A percentile compares a stretch with the other conserved stretches of the same genome.
Evolutionary conservation across 768 basidiomycete species (phyloP).

Genomic region (Auriculariales sp.): DNA sequence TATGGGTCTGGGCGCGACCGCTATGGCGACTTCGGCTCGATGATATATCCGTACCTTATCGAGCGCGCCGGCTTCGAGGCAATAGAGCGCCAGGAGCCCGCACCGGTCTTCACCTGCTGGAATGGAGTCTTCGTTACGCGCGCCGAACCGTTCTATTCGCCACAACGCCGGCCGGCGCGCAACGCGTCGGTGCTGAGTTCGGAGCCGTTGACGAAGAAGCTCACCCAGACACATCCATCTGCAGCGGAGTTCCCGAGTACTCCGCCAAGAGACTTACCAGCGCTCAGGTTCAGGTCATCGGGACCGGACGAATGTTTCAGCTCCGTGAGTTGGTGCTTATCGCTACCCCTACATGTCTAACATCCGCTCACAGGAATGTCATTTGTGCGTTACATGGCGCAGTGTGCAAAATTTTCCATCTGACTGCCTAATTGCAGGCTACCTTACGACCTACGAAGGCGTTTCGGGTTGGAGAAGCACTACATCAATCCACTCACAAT

Average conservation of each 20-base stretch:
- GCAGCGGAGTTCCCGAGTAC: neutral
- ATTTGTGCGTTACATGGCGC: too few species aligned
- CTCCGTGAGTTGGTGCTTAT: too few species aligned
- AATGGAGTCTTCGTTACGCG: conserved; percentile 28
- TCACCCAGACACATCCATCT: neutral
- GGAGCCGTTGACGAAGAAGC: neutral
- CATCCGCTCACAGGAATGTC: too few species aligned
- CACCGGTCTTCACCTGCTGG: conserved; percentile 31
- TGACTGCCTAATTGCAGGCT: too few species aligned
- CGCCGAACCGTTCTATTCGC: conserved; percentile 26
- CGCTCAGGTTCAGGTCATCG: neutral
- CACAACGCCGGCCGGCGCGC: conserved; percentile 21
- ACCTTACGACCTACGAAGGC: neutral
- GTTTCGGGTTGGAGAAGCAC: conserved; percentile 6
- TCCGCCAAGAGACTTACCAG: neutral
- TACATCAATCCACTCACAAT: neutral
- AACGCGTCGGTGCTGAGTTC: conserved; percentile 2
- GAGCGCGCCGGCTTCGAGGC: conserved; percentile 21
- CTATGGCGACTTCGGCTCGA: conserved; percentile 16
- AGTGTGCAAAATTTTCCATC: too few species aligned
- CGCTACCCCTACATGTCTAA: too few species aligned
- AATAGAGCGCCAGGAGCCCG: conserved; percentile 23
- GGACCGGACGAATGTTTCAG: neutral
- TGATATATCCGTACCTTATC: conserved; percentile 27
- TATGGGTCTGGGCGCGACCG: conserved; percentile 25